Conservation (phyloP, 495 filamentous ascomycete genomes). For the Aspergillus carlsbadensis region DNA sequence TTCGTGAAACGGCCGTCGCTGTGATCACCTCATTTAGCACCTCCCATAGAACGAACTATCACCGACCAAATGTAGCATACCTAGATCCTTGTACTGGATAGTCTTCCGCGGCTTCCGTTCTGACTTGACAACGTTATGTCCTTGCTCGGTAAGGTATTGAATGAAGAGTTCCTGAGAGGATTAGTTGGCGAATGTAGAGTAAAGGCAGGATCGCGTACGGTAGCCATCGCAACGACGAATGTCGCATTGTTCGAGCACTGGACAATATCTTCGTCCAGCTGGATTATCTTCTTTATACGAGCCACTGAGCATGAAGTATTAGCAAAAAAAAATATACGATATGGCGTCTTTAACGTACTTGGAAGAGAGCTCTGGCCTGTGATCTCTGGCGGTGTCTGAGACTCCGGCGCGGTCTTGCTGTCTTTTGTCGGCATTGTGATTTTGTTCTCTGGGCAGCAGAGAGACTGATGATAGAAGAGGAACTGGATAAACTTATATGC, state of each 20-base stretch:
- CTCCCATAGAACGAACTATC: not conserved
- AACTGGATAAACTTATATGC: not conserved
- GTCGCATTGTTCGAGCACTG: slow-evolving; percentile 89
- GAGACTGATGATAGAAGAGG: not conserved
- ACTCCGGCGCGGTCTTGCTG: slow-evolving; percentile 55
- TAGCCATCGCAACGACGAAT: slow-evolving; percentile 91
- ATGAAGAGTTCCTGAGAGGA: slow-evolving; percentile 84
- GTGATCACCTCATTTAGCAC: slow-evolving; percentile 6
- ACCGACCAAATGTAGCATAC: slow-evolving; percentile 47
- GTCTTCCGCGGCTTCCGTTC: slow-evolving; percentile 91
- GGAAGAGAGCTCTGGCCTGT: slow-evolving; percentile 84
- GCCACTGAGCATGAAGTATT: slow-evolving; percentile 57
- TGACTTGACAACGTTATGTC: slow-evolving; percentile 81
- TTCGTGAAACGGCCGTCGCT: slow-evolving; percentile 84
- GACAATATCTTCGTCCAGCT: slow-evolving; percentile 77
- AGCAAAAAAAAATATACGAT: not conserved
- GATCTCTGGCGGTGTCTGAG: slow-evolving; percentile 65
- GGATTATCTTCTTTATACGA: slow-evolving; percentile 90
- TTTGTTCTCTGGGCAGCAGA: not conserved
- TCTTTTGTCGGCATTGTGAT: slow-evolving; percentile 83
- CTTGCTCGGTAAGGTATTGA: slow-evolving; percentile 82
- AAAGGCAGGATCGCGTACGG: slow-evolving; percentile 49
- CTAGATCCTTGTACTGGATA: slow-evolving; percentile 93
- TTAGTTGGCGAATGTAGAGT: not conserved
- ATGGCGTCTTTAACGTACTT: slow-evolving; percentile 54